A percentile compares a stretch with the other conserved stretches of the same genome.
These are phyloP conservation scores for Leccinum aurantiacum DNA, from an alignment of 768 basidiomycete species.

Conservation along the genomic window DNA sequence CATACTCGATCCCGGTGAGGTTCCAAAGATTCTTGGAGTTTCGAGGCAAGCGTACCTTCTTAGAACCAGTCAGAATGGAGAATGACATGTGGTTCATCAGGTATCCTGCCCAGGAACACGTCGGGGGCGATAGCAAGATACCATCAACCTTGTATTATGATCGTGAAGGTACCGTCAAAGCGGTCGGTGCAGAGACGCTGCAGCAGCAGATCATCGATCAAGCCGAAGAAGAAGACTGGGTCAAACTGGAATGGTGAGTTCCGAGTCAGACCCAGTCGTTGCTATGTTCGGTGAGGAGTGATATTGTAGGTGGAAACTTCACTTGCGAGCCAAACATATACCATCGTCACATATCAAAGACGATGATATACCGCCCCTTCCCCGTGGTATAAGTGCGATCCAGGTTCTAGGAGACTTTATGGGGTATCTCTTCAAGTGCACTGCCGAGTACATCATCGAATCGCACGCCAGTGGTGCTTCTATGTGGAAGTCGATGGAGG, in stretches of 20 bases:
- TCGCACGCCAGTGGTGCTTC: slow-evolving; percentile 28
- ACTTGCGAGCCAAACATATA: slow-evolving; percentile 33
- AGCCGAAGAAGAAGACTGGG: slow-evolving; percentile 39
- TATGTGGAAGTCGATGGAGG: slow-evolving; percentile 27
- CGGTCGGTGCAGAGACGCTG: slow-evolving; percentile 44
- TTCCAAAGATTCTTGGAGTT: slow-evolving; percentile 31
- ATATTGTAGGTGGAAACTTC: slow-evolving; percentile 33
- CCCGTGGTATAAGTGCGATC: slow-evolving; percentile 18
- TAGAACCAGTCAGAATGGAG: neutral
- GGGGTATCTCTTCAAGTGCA: slow-evolving; percentile 27
- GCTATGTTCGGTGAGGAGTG: neutral
- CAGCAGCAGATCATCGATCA: slow-evolving; percentile 35
- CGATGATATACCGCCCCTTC: slow-evolving; percentile 27
- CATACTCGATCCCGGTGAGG: slow-evolving; percentile 36
- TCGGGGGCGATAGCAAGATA: slow-evolving; percentile 49
- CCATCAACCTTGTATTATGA: slow-evolving; percentile 52
- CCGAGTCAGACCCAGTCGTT: too few relatives aligned
- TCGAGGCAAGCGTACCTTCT: slow-evolving; percentile 20
- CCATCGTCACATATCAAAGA: slow-evolving; percentile 23
- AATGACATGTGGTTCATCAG: slow-evolving; percentile 22
- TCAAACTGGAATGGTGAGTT: slow-evolving; percentile 41
- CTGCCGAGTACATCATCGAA: slow-evolving; percentile 23
- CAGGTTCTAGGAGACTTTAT: slow-evolving; percentile 29
- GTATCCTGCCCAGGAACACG: slow-evolving; percentile 46
- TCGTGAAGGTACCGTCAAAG: slow-evolving; percentile 36